A percentile compares a stretch with the other conserved stretches of the same genome.
These are phyloP conservation scores for Lentithecium fluviatile DNA, from an alignment of 495 filamentous ascomycete species.

Conservation along the genomic window DNA sequence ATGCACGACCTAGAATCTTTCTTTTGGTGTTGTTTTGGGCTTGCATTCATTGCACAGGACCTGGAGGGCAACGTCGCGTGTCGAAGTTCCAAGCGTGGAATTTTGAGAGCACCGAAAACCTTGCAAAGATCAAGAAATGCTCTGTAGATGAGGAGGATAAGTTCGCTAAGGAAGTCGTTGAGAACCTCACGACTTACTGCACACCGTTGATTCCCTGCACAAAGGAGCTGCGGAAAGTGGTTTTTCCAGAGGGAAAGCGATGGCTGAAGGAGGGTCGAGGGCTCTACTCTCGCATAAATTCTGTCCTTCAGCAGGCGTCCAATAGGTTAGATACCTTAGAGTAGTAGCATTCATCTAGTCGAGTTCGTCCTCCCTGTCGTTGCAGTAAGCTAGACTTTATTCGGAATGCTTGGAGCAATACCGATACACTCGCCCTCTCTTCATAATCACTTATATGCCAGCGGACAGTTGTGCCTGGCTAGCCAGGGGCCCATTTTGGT, in stretches of 20 bases:
- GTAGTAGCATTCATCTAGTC: too few relatives aligned
- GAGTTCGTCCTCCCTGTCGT: conserved; percentile 7
- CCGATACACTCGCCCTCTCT: not conserved
- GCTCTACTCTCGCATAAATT: conserved; percentile 37
- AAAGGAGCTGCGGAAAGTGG: conserved; percentile 40
- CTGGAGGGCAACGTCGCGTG: conserved; percentile 10
- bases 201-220: conserved; percentile 40
- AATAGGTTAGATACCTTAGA: too few relatives aligned
- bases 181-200: conserved; percentile 42
- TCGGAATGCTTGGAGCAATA: not conserved
- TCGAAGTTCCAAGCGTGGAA: conserved; percentile 31
- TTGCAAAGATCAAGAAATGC: conserved; percentile 38
- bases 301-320: conserved; percentile 25
- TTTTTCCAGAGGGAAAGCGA: conserved; percentile 44
- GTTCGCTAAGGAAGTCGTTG: conserved; percentile 38
- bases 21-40: conserved; percentile 33
- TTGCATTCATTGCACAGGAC: conserved; percentile 31
- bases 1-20: conserved; percentile 34
- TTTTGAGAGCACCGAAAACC: conserved; percentile 22
- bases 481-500: conserved; percentile 17
- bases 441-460: not conserved
- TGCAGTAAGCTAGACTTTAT: conserved; percentile 3
- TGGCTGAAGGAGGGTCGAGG: conserved; percentile 34
- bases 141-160: conserved; percentile 39
- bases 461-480: conserved; percentile 10